Evolutionary conservation across 2,329 filamentous ascomycete species (phyloP), one percentile per base, ranked within the genome.

Genomic region (Penicillium aurantiogriseum): DNA sequence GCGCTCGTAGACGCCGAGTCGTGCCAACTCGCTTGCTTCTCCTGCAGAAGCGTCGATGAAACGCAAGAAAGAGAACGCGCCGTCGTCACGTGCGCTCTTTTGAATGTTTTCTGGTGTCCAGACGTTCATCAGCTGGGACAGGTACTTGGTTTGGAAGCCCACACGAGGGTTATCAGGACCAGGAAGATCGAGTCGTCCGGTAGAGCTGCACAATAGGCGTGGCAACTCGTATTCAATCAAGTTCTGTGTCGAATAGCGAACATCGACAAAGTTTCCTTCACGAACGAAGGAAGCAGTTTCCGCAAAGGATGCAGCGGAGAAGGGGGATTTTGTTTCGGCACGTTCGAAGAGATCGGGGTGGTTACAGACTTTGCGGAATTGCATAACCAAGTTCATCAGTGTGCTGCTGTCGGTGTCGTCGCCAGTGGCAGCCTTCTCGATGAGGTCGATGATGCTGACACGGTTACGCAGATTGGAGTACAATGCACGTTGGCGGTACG

Each of bases 321-420:
- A 88, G 0, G 94, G 91, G 9, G 92, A 96, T 25, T 85, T 88
- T 9, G 91, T 96, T 60, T 97, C 93, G 10, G 93, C 92, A 45
- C 94, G 88, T 76, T 99, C 92, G 67, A 99, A 99, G 35, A 99
- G 78, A 76, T 99, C 94, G 0, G 94, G 94, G 72, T 99, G 94
- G 71, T 99, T 99, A 80, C 94, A 99, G 56, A 99, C 94, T 78
- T 99, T 99, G 68, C 94, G 87, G 84, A 99, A 99, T 77, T 99
- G 94, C 94, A 99, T 99, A 62, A 99, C 94, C 63, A 99, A 81
- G 76, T 99, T 99, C 94, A 99, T 97, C 69, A 99, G 78, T 1
- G 93, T 97, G 40, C 93, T 92, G 36, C 91, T 96, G 71, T 97
- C 94, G 67, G 93, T 88, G 49, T 97, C 94, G 68, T 97, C 92